Evolutionary conservation across 805 yeast species (phyloP).

Genomic region (Komagataella ulmi): DNA sequence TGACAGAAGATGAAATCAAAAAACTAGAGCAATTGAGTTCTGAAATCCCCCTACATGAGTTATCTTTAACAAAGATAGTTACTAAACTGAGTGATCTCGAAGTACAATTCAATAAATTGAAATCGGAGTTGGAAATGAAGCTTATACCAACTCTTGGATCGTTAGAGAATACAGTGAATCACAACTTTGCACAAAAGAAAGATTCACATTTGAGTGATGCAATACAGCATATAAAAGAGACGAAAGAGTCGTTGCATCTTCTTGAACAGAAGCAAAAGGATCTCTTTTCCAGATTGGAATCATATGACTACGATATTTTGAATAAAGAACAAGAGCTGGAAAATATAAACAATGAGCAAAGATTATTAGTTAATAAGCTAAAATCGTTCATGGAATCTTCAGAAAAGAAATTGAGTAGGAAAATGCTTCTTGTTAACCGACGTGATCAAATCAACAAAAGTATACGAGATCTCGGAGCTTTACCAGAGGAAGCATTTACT

Average conservation of each 20-base stretch:
- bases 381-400: slow-evolving; percentile 50
- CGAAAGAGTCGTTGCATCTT: slow-evolving; percentile 9
- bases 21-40: slow-evolving; percentile 22
- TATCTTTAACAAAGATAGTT: slow-evolving; percentile 24
- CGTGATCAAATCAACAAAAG: slow-evolving; percentile 61
- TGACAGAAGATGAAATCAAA: slow-evolving; percentile 35
- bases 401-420: slow-evolving; percentile 53
- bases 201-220: not conserved
- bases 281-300: slow-evolving; percentile 16
- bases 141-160: slow-evolving; percentile 30
- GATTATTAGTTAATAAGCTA: slow-evolving; percentile 35
- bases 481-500: slow-evolving; percentile 75
- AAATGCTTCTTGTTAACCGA: slow-evolving; percentile 41
- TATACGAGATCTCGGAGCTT: slow-evolving; percentile 74
- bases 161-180: not conserved
- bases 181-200: not conserved
- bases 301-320: slow-evolving; percentile 16
- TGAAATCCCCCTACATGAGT: slow-evolving; percentile 24
- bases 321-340: slow-evolving; percentile 25
- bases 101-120: slow-evolving; percentile 28
- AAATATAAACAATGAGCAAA: slow-evolving; percentile 45
- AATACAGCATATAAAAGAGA: not conserved
- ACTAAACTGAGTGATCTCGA: slow-evolving; percentile 29
- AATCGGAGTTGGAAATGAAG: slow-evolving; percentile 46
- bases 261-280: slow-evolving; percentile 6